A percentile compares a stretch with the other conserved stretches of the same genome.
Conservation (phyloP, 192 early-diverging fungal genomes). For the Linnemannia hyalina region DNA sequence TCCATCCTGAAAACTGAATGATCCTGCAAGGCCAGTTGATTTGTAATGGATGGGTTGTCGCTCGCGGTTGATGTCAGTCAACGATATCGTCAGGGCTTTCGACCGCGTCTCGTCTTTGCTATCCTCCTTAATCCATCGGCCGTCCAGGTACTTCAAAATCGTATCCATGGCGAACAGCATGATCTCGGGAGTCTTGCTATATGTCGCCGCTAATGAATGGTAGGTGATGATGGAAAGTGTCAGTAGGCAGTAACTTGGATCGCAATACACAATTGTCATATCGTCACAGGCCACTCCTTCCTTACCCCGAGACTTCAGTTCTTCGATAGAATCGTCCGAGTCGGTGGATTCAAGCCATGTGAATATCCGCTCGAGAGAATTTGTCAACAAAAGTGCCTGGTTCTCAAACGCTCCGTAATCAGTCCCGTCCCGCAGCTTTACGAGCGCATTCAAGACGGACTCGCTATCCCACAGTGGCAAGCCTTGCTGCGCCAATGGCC, state of each 20-base stretch:
- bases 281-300: neutral
- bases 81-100: constrained; percentile 15
- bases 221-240: neutral
- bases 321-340: constrained; percentile 18
- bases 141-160: constrained; percentile 37
- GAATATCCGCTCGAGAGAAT: constrained; percentile 49
- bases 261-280: neutral
- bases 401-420: constrained; percentile 29
- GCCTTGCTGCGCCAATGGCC: constrained; percentile 23
- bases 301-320: constrained; percentile 38
- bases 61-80: constrained; percentile 34
- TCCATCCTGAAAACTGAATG: constrained; percentile 18
- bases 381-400: constrained; percentile 31
- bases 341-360: constrained; percentile 32
- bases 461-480: constrained; percentile 30
- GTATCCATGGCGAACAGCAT: constrained; percentile 27
- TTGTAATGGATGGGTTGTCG: constrained; percentile 37
- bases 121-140: constrained; percentile 37
- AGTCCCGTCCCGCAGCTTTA: constrained; percentile 22
- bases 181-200: constrained; percentile 35
- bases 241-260: neutral
- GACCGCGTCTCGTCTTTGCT: neutral
- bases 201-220: constrained; percentile 19
- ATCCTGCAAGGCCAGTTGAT: constrained; percentile 17
- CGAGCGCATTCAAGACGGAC: constrained; percentile 34